Conservation (phyloP, 371 early-diverging fungal genomes). For the Vairimorpha necatrix region DNA sequence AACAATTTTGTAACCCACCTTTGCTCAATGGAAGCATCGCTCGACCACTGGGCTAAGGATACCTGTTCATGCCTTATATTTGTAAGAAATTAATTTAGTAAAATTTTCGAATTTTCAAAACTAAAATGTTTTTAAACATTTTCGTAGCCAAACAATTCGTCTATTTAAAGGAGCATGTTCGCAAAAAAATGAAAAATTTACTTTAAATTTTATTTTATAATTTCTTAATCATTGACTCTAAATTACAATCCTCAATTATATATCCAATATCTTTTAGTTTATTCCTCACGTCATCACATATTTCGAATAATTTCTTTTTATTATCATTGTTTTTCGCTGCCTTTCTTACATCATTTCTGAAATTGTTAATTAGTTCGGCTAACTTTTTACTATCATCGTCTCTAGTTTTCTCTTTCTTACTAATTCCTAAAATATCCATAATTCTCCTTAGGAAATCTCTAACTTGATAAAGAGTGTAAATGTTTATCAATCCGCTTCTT, state of each 20-base stretch:
- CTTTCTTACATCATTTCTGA: conserved; percentile 56
- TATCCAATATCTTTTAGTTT: conserved; percentile 48
- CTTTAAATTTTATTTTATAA: conserved; percentile 3
- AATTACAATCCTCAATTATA: conserved; percentile 60
- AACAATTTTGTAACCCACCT: too few species aligned
- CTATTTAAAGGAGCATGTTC: too few species aligned
- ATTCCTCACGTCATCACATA: conserved; percentile 60
- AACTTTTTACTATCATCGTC: conserved; percentile 19
- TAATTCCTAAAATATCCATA: conserved; percentile 49
- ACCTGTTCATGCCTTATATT: too few species aligned
- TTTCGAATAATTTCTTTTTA: conserved; percentile 39
- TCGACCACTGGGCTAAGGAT: too few species aligned
- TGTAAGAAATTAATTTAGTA: too few species aligned
- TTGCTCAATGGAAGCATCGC: too few species aligned
- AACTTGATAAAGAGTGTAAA: conserved; percentile 19
- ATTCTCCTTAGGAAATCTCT: conserved; percentile 45
- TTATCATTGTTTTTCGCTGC: conserved; percentile 38
- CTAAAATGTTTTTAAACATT: too few species aligned
- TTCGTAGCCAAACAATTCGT: too few species aligned
- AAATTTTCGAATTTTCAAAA: too few species aligned
- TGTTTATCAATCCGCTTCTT: conserved; percentile 2
- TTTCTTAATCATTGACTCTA: conserved; percentile 49
- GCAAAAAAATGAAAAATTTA: not conserved
- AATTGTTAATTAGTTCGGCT: conserved; percentile 45
- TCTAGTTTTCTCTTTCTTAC: not conserved